Evolutionary conservation across 192 early-diverging fungal species (phyloP).

Genomic region (Linderina pennispora): DNA sequence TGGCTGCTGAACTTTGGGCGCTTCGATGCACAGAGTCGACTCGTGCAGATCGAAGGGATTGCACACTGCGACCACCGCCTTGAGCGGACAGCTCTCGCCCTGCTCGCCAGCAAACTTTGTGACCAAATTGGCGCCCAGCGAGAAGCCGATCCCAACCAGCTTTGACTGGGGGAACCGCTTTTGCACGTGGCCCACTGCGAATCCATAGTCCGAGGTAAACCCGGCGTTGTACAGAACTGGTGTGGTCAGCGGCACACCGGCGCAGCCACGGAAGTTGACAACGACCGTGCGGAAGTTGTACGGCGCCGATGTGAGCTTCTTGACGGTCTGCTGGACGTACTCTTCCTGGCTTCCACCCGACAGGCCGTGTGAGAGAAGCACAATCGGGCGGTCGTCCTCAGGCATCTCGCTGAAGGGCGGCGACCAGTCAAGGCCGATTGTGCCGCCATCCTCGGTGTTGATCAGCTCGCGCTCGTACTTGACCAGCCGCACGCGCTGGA

Average conservation of each 20-base stretch:
- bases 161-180: slow-evolving; percentile 58
- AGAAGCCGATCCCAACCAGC: slow-evolving; percentile 80
- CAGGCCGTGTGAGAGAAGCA: slow-evolving; percentile 84
- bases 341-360: slow-evolving; percentile 89
- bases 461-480: slow-evolving; percentile 51
- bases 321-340: slow-evolving; percentile 74
- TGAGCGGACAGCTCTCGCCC: slow-evolving; percentile 65
- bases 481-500: slow-evolving; percentile 23
- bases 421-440: slow-evolving; percentile 83
- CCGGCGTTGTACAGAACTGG: slow-evolving; percentile 77
- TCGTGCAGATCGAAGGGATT: slow-evolving; percentile 82
- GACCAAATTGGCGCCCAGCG: slow-evolving; percentile 87
- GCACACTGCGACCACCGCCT: slow-evolving; percentile 69
- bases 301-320: slow-evolving; percentile 50
- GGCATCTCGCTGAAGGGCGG: slow-evolving; percentile 52
- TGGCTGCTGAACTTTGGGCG: slow-evolving; percentile 49
- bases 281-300: slow-evolving; percentile 73
- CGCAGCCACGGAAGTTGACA: slow-evolving; percentile 88
- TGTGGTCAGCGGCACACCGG: slow-evolving; percentile 68
- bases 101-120: slow-evolving; percentile 88
- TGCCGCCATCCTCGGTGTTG: slow-evolving; percentile 74
- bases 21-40: slow-evolving; percentile 44
- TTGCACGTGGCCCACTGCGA: slow-evolving; percentile 26
- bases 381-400: slow-evolving; percentile 59
- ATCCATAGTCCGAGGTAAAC: slow-evolving; percentile 68